Evolutionary conservation across 2,329 filamentous ascomycete genomes (phyloP), one percentile per base, ranked within the genome.

Genomic region (Pyrenophora graminea): DNA sequence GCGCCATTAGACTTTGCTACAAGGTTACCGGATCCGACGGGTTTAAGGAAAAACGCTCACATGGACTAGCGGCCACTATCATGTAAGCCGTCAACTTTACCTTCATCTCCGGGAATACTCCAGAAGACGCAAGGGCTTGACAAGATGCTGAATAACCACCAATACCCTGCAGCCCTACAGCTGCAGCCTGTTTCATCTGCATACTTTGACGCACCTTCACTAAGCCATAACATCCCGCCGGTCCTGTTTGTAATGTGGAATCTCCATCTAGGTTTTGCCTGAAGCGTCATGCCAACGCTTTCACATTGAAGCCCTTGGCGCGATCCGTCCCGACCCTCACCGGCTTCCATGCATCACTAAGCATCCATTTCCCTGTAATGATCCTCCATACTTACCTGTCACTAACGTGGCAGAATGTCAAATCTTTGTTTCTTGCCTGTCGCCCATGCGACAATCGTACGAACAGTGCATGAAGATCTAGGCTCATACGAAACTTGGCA

Each of bases 31-130:
- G 21, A 44, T 39, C 19, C 6, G 43, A 23, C 34, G 41, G 25
- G n/a, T 32, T 23, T 43, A 17, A 17, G 18, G 38, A n/a, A 36
- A 6, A 34, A n/a, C 30, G 33, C 12, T 19, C 21, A 39, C 33
- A 25, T 21, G 21, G 32, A 47, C 34, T 43, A 37, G 21, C 30
- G 33, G 34, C 31, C 30, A 33, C 39, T 21, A 36, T 36, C 36
- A 18, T 31, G n/a, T 27, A 44, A 44, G 46, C 39, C 34, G 32
- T 34, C 40, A 15, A 31, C 36, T 33, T 48, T 40, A 18, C 51
- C 52, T 25, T 53, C 43, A 19, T 47, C 31, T 45, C 36, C n/a
- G 48, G 56, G 39, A 61, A 39, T 52, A 39, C 56, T 55, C 58
- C 39, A 46, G 50, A 59, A 58, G 46, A 38, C 53, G 45, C 48